Base-by-base conservation (phyloP, 73 alveolate genomes). In the Paramecium tetraurelia region DNA sequence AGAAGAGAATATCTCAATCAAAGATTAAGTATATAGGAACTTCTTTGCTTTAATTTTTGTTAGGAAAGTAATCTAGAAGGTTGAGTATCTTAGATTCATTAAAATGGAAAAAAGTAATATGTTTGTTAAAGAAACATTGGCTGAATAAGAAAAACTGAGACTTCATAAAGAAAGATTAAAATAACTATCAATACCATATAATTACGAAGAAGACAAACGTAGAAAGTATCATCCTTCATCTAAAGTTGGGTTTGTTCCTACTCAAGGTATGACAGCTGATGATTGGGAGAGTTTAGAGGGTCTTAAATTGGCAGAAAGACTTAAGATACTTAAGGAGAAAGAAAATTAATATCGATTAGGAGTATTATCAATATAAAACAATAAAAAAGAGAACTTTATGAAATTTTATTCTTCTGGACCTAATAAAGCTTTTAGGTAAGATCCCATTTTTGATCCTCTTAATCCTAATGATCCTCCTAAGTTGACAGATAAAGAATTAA, bases 21-120 rank as follows among this genome's bases (percentile, higher is more conserved):
- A 77, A 43, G 94, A 89, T 77, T 48, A 89, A 48, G 70, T 89
- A 18, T 70, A 70, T 43, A 31, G 87, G 71, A 70, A 89, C 59
- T 71, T 89, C 21, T 72, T 71, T 41, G 89, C 85, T 20, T 46
- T 58, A 18, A 40, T 58, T 38, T 70, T 77, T 72, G 94, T 70
- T 6, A 89, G 87, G 41, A 83, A 89, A n/a, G 44, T 83, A 71
- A 89, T 89, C 0, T 41, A 89, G 31, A 89, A 53, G 20, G 50
- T 89, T 14, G 87, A 89, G 27, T 89, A 38, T 59, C 35, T 10
- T 8, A 68, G 69, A 46, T 89, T 18, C 33, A 6, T 70, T 57
- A 71, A 89, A 63, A 8, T 12, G 77, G 85, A 63, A 27, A 43
- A 29, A 86, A 63, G 43, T 36, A 68, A 22, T 40, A 63, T 31